Conservation (phyloP, 768 basidiomycete genomes). For the Trichaptum fuscoviolaceum region DNA sequence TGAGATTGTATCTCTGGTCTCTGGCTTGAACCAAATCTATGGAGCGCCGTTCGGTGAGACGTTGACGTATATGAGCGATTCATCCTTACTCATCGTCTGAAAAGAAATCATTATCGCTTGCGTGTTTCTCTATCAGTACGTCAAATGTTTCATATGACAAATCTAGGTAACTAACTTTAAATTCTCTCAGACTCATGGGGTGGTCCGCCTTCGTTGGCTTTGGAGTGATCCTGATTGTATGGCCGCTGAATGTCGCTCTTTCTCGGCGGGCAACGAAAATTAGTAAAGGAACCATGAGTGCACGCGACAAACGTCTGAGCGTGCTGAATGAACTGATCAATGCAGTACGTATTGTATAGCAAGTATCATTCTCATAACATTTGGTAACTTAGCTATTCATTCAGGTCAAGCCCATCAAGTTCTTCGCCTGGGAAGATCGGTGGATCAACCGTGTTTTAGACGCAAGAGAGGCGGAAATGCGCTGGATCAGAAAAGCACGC, state of each 20-base stretch:
- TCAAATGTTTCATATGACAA: slow-evolving; percentile 3
- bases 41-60: slow-evolving; percentile 37
- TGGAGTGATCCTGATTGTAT: slow-evolving; percentile 53
- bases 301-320: slow-evolving; percentile 71
- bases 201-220: slow-evolving; percentile 74
- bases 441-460: slow-evolving; percentile 67
- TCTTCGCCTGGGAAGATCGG: slow-evolving; percentile 75
- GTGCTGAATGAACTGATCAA: slow-evolving; percentile 74
- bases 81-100: too few species aligned
- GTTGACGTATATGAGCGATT: neutral
- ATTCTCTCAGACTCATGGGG: slow-evolving; percentile 47
- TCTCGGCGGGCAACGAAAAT: slow-evolving; percentile 55
- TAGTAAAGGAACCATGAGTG: slow-evolving; percentile 51
- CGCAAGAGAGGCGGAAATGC: slow-evolving; percentile 63
- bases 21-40: slow-evolving; percentile 61
- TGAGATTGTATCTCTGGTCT: slow-evolving; percentile 45
- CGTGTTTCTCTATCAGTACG: slow-evolving; percentile 70
- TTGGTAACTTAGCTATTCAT: neutral
- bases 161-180: slow-evolving; percentile 1
- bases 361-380: neutral
- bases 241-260: slow-evolving; percentile 67
- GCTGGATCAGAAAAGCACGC: slow-evolving; percentile 68
- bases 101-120: slow-evolving; percentile 66
- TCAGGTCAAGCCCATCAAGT: slow-evolving; percentile 72
- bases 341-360: slow-evolving; percentile 35